Evolutionary conservation across 805 yeast genomes (phyloP).

Genomic region (Clavispora fructus): DNA sequence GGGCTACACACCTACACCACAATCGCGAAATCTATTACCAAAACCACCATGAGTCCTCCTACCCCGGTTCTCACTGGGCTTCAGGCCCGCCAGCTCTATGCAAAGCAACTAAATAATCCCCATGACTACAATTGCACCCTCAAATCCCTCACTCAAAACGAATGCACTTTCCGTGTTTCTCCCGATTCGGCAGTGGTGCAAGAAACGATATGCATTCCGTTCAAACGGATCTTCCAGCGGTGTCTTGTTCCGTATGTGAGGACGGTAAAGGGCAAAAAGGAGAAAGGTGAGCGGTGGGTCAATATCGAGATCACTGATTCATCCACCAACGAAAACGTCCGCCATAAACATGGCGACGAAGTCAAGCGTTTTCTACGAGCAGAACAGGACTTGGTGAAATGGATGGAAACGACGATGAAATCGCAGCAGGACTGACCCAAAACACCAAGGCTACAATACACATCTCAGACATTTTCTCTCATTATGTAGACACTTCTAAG

Average conservation of each 20-base stretch:
- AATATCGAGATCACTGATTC: constrained; percentile 35
- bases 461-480: neutral
- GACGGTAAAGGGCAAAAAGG: constrained; percentile 23
- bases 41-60: constrained; percentile 38
- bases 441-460: neutral
- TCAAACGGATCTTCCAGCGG: constrained; percentile 37
- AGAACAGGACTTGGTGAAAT: constrained; percentile 30
- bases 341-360: constrained; percentile 17
- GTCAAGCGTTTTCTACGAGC: constrained; percentile 34
- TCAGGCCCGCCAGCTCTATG: constrained; percentile 25
- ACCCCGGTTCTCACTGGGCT: constrained; percentile 32
- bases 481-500: neutral
- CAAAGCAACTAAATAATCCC: constrained; percentile 24
- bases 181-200: constrained; percentile 20
- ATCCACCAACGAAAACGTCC: constrained; percentile 25
- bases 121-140: constrained; percentile 29
- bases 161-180: constrained; percentile 35
- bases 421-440: neutral
- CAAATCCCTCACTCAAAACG: constrained; percentile 34
- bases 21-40: neutral
- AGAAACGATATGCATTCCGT: constrained; percentile 39
- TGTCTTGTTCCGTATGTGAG: constrained; percentile 25
- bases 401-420: constrained; percentile 23
- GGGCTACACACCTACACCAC: no score
- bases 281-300: constrained; percentile 24